Evolutionary conservation across 345 rosid species (phyloP).

Genomic region (Linum usitatissimum): DNA sequence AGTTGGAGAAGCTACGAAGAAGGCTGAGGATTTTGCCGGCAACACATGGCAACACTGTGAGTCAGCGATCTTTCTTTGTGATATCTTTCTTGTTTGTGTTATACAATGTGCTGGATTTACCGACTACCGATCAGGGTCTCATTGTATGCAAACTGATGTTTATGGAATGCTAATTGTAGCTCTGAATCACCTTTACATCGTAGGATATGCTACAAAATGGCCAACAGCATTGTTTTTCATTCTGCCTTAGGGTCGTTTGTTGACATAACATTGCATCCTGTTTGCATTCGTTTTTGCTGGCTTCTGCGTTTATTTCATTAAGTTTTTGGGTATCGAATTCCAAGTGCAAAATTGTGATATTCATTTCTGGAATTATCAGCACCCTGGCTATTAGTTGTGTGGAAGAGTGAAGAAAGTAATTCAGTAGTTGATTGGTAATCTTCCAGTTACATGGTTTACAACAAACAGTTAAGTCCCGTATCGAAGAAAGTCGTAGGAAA

Average conservation of each 20-base stretch:
- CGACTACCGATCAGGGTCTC: not conserved
- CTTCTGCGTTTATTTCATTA: not conserved
- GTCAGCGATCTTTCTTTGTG: not conserved
- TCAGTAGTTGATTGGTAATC: not conserved
- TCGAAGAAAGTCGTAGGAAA: not conserved
- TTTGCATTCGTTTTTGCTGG: not conserved
- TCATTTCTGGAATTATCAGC: not conserved
- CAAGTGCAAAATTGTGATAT: not conserved
- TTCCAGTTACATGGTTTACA: not conserved
- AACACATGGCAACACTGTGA: conserved; percentile 28
- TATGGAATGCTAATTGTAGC: too few relatives aligned
- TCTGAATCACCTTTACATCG: too few relatives aligned
- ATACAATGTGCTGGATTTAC: not conserved
- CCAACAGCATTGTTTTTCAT: too few relatives aligned
- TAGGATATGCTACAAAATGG: too few relatives aligned
- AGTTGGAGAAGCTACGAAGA: conserved; percentile 22
- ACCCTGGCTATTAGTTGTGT: not conserved
- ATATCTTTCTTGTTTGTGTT: not conserved
- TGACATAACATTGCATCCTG: too few relatives aligned
- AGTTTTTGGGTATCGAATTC: not conserved
- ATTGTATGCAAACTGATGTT: not conserved
- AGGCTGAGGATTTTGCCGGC: conserved; percentile 25
- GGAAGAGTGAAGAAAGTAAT: not conserved
- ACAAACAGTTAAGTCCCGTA: not conserved
- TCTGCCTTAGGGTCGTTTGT: too few relatives aligned